Conservation (phyloP, 2,329 filamentous ascomycete species). For the Dothideomycetes sp. region DNA sequence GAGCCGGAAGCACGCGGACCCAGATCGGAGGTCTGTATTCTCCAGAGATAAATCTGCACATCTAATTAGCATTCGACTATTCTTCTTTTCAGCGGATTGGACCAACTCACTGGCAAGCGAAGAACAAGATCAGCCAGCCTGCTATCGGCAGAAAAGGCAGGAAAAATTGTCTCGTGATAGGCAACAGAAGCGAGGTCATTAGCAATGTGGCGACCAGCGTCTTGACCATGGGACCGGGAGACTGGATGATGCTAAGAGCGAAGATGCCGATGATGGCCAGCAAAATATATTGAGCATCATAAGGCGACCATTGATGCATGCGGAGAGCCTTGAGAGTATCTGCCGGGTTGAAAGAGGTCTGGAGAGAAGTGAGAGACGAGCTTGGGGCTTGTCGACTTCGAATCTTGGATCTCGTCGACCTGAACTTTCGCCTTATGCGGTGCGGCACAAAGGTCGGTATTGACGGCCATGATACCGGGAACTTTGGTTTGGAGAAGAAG, state of each 20-base stretch:
- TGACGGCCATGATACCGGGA: conserved; percentile 36
- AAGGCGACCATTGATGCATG: conserved; percentile 66
- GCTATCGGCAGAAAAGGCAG: conserved; percentile 76
- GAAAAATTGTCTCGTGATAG: conserved; percentile 82
- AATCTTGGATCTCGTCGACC: conserved; percentile 50
- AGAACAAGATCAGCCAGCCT: conserved; percentile 84
- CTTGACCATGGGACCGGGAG: conserved; percentile 68
- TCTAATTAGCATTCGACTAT: conserved; percentile 1
- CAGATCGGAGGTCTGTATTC: conserved; percentile 88
- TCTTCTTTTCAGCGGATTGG: background rate
- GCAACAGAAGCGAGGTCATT: conserved; percentile 62
- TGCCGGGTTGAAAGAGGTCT: conserved; percentile 71
- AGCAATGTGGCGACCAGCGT: conserved; percentile 57
- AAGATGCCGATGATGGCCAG: conserved; percentile 68
- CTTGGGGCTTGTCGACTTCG: conserved; percentile 55
- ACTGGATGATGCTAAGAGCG: conserved; percentile 70
- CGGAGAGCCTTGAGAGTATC: conserved; percentile 68
- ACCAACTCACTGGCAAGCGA: conserved; percentile 71
- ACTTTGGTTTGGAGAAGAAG: conserved; percentile 31
- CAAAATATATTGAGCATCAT: conserved; percentile 77
- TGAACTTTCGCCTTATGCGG: conserved; percentile 54
- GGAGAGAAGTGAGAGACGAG: conserved; percentile 62
- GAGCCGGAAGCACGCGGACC: conserved; percentile 85
- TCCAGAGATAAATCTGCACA: conserved; percentile 67
- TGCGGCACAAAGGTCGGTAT: conserved; percentile 48